Evolutionary conservation across 2,329 filamentous ascomycete species (phyloP).

Genomic region (Pseudocercospora musae): DNA sequence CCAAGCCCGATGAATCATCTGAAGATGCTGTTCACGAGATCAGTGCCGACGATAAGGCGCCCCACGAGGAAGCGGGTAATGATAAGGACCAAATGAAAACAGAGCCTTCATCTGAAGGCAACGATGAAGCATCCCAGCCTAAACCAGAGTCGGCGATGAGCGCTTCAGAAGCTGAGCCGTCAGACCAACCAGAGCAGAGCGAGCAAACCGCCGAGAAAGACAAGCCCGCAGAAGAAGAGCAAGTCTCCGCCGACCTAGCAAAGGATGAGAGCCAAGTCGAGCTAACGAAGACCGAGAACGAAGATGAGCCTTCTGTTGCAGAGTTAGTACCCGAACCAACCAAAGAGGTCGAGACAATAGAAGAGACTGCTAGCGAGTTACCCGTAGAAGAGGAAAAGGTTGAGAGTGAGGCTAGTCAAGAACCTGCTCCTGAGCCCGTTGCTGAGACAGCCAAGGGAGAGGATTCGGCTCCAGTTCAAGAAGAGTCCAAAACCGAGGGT

Average conservation of each 20-base stretch:
- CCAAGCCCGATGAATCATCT: neutral
- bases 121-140: neutral
- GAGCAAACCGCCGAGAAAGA: neutral
- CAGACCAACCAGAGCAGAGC: neutral
- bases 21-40: neutral
- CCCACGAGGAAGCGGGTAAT: neutral
- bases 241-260: neutral
- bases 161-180: neutral
- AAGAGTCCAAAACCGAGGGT: neutral
- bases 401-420: neutral
- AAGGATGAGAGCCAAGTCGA: neutral
- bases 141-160: neutral
- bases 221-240: neutral
- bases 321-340: neutral
- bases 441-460: neutral
- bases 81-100: neutral
- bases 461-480: neutral
- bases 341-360: neutral
- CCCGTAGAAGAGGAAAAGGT: neutral
- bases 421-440: neutral
- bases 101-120: too few species aligned
- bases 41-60: neutral
- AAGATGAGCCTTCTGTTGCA: neutral
- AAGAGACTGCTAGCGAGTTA: neutral
- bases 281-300: neutral